A percentile compares a stretch with the other conserved stretches of the same genome.
Evolutionary conservation across 768 basidiomycete genomes (phyloP).

Genomic region (Pleurotus sapidus): DNA sequence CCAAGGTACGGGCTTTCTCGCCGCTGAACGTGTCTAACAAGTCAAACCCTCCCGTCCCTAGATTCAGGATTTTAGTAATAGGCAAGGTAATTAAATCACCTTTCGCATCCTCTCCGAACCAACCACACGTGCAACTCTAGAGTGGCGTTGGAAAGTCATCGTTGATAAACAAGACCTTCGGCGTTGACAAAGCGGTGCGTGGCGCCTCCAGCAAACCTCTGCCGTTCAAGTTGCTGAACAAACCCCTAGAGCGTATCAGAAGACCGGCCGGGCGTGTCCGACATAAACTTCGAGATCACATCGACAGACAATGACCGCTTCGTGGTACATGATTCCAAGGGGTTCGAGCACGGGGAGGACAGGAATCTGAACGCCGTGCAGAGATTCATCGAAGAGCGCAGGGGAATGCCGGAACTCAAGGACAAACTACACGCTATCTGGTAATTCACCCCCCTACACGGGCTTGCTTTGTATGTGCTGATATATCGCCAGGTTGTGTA

Average conservation of each 20-base stretch:
- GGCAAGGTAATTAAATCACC: not conserved
- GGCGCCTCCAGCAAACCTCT: not conserved
- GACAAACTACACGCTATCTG: conserved; percentile 26
- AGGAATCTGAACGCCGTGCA: conserved; percentile 9
- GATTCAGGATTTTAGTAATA: conserved; percentile 3
- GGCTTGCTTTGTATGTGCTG: not conserved
- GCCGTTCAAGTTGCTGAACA: not conserved
- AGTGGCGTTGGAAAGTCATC: conserved; percentile 13
- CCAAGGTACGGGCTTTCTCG: not conserved
- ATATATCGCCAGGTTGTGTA: conserved; percentile 23
- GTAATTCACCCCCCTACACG: conserved; percentile 8
- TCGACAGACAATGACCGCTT: conserved; percentile 10
- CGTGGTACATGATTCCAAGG: conserved; percentile 15
- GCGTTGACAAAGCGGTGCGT: conserved; percentile 9
- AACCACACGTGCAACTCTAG: not conserved
- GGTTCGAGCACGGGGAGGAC: conserved; percentile 12
- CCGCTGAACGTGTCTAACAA: not conserved
- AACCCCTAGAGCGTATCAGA: conserved; percentile 7
- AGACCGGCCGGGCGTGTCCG: conserved; percentile 1
- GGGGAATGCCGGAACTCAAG: not conserved
- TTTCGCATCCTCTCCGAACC: not conserved
- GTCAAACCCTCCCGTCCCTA: not conserved
- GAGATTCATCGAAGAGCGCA: conserved; percentile 11
- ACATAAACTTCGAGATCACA: conserved; percentile 12
- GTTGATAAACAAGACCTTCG: conserved; percentile 11